phyloP scores from a whole-genome alignment of 2,329 filamentous ascomycete genomes.

The Drechslerella coelobrocha region DNA sequence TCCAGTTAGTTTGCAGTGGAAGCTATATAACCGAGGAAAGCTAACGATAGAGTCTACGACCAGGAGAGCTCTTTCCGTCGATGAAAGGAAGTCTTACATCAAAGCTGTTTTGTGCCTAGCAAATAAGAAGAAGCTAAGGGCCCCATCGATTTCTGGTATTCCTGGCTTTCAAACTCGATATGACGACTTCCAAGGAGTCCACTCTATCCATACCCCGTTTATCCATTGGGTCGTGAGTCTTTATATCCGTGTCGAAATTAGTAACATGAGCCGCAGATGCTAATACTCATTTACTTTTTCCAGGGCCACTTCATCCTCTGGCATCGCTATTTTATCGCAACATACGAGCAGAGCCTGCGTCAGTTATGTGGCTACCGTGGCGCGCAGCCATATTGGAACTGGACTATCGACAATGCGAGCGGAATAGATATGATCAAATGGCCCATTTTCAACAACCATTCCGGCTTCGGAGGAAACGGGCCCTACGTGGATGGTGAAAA shows the following conservation, averaged over 20 bases:
- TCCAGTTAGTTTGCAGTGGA: neutral
- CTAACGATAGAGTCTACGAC: neutral
- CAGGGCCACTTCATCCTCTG: constrained; percentile 59
- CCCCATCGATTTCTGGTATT: constrained; percentile 56
- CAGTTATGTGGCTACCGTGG: constrained; percentile 61
- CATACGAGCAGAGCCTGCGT: constrained; percentile 60
- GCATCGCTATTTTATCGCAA: constrained; percentile 60
- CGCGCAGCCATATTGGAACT: constrained; percentile 59
- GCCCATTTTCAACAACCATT: constrained; percentile 51
- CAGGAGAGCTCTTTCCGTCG: constrained; percentile 50
- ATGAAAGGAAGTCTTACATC: constrained; percentile 57
- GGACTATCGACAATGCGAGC: constrained; percentile 56
- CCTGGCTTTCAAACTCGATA: constrained; percentile 57
- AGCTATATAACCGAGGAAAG: neutral
- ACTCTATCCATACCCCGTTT: constrained; percentile 57
- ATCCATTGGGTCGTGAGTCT: constrained; percentile 57
- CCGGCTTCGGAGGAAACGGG: constrained; percentile 58
- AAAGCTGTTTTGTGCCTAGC: constrained; percentile 59
- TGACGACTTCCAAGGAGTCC: constrained; percentile 59
- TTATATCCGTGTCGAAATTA: constrained; percentile 3
- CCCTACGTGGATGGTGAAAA: constrained; percentile 55
- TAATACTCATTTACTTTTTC: constrained; percentile 4
- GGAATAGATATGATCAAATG: constrained; percentile 49
- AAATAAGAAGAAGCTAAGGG: constrained; percentile 54
- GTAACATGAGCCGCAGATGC: neutral